Evolutionary conservation across 192 early-diverging fungal species (phyloP).

Genomic region (Coemansia sp.): DNA sequence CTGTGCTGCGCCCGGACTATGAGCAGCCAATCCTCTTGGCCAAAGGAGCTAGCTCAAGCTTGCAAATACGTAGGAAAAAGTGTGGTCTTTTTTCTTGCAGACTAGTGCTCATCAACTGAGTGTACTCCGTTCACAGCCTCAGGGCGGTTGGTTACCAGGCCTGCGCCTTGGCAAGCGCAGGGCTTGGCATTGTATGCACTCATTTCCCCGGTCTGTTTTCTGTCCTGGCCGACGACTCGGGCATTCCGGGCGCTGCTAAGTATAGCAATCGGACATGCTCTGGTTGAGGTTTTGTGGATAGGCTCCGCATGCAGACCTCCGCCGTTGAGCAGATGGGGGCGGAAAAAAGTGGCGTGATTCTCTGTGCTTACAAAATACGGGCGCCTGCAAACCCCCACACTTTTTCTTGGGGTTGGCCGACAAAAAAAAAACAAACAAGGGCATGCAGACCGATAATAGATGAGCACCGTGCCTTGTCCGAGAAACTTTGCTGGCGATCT

Average conservation of each 20-base stretch:
- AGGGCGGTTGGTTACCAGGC: background rate
- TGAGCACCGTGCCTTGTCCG: background rate
- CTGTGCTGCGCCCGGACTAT: background rate
- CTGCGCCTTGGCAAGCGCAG: background rate
- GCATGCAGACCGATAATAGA: background rate
- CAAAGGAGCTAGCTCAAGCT: background rate
- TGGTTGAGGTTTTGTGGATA: background rate
- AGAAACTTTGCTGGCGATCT: background rate
- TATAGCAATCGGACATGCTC: background rate
- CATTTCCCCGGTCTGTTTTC: background rate
- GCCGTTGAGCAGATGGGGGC: background rate
- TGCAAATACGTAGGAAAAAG: background rate
- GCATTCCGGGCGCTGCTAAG: background rate
- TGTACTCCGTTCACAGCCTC: background rate
- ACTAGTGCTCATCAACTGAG: background rate
- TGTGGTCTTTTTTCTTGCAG: too few relatives aligned
- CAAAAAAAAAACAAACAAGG: background rate
- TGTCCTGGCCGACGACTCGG: background rate
- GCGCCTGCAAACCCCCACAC: background rate
- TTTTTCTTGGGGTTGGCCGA: background rate
- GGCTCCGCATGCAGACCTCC: background rate
- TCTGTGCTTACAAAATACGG: background rate
- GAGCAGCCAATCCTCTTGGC: background rate
- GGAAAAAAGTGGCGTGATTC: constrained; percentile 1
- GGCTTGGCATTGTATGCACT: background rate